Conservation (phyloP, 1,139 yeast species). For the Candida smagusa region DNA sequence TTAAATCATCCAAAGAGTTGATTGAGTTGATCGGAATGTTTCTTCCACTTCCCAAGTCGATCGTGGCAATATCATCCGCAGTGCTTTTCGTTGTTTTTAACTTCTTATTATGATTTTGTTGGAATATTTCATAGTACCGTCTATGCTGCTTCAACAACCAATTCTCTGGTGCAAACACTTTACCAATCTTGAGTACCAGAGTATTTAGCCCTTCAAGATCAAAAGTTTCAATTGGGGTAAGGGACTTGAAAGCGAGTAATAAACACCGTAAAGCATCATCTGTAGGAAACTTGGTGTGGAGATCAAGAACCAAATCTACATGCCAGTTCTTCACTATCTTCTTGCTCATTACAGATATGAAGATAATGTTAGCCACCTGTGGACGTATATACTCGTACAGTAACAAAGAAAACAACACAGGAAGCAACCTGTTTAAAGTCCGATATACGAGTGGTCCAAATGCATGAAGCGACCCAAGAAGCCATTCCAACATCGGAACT, state of each 20-base stretch:
- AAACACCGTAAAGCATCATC: slow-evolving; percentile 26
- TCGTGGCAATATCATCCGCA: slow-evolving; percentile 5
- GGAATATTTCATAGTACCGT: slow-evolving; percentile 4
- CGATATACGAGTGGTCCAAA: slow-evolving; percentile 20
- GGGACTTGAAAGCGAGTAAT: slow-evolving; percentile 1
- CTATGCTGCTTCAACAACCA: slow-evolving; percentile 1
- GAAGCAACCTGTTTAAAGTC: slow-evolving; percentile 17
- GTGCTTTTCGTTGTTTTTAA: neutral
- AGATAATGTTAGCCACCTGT: slow-evolving; percentile 40
- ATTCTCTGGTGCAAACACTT: neutral
- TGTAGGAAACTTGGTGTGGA: slow-evolving; percentile 31
- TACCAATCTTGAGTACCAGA: slow-evolving; percentile 3
- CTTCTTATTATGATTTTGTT: slow-evolving; percentile 4
- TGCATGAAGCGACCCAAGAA: slow-evolving; percentile 24
- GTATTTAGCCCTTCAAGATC: slow-evolving; percentile 1
- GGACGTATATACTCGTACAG: slow-evolving; percentile 43
- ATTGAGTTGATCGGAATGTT: slow-evolving; percentile 16
- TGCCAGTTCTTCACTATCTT: slow-evolving; percentile 39
- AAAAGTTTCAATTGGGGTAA: neutral
- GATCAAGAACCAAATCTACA: slow-evolving; percentile 29
- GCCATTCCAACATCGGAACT: slow-evolving; percentile 29
- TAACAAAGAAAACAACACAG: slow-evolving; percentile 39
- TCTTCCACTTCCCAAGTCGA: slow-evolving; percentile 7
- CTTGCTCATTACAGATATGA: slow-evolving; percentile 27
- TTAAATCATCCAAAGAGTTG: slow-evolving; percentile 17